Evolutionary conservation across 306 rosid species (phyloP), one percentile per base, ranked within the genome.

Genomic region (Cucurbita pepo): DNA sequence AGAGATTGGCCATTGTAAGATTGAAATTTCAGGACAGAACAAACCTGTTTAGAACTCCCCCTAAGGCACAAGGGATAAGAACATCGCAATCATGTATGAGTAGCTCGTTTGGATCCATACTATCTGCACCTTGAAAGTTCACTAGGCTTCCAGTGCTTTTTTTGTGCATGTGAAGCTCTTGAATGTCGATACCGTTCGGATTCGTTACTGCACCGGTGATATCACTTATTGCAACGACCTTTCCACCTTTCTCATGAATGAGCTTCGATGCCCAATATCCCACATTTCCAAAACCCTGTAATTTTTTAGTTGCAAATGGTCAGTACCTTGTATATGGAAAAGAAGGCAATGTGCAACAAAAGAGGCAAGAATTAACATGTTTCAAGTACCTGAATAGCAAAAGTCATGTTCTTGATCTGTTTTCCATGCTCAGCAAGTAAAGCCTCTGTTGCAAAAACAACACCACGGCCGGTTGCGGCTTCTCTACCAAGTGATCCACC

Each of bases 271-370:
- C 88, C 88, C 91, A 87, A 19, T 84, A 82, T 52, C 91, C 91
- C 70, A 94, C 97, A 70, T 94, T 94, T 70, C 98, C 98, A 76
- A 94, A 94, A 69, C 98, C 98, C 98, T 90, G 13, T 36, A 52
- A 21, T 43, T 25, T 58, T 53, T 36, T 10, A 13, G 18, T 5
- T 12, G 25, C 45, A 0, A 38, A 25, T 18, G 22, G 53, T 45
- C 52, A 52, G 1, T 37, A 4, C 9, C 6, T 34, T 40, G 22
- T 45, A 13, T 55, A 10, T 36, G 11, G 40, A 44, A 21, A 50
- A n/a, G 30, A 25, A 25, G 13, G 21, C n/a, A 69, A 47, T 48
- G 0, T 14, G 53, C 44, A 48, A 48, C 57, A 7, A 69, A 34
- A 22, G 48, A 48, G 25, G 41, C 56, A 21, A 40, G 73, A 25